Conservation (phyloP, 2,329 filamentous ascomycete species). For the Arthrinium puccinioides region DNA sequence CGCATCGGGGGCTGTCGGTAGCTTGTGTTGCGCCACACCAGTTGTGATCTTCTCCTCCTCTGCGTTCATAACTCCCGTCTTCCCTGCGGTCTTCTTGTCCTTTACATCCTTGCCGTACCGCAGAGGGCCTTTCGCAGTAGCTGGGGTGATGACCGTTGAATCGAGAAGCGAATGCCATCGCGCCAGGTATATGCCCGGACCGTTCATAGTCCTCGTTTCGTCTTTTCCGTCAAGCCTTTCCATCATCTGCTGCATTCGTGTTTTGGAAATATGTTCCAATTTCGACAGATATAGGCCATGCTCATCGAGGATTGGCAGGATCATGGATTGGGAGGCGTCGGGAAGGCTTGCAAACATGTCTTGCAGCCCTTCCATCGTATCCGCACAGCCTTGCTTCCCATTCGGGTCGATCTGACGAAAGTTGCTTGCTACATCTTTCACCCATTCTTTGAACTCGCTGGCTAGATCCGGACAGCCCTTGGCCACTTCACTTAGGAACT, state of each 20-base stretch:
- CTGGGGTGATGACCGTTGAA: slow-evolving; percentile 61
- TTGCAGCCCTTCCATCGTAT: too few relatives aligned
- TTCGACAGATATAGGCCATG: slow-evolving; percentile 53
- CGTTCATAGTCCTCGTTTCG: slow-evolving; percentile 34
- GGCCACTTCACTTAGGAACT: slow-evolving; percentile 63
- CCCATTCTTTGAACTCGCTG: slow-evolving; percentile 53
- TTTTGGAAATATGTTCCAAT: slow-evolving; percentile 45
- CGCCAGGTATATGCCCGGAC: slow-evolving; percentile 65
- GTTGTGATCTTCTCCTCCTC: not conserved
- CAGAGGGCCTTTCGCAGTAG: slow-evolving; percentile 34
- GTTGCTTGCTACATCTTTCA: slow-evolving; percentile 50
- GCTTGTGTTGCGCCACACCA: not conserved
- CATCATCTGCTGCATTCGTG: slow-evolving; percentile 51
- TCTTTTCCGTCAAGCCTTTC: slow-evolving; percentile 16
- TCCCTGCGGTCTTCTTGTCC: not conserved
- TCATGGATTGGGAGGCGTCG: slow-evolving; percentile 30
- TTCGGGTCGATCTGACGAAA: too few relatives aligned
- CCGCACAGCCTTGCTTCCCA: too few relatives aligned
- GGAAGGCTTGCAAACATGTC: slow-evolving; percentile 40
- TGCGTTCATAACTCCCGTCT: not conserved
- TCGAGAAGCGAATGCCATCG: slow-evolving; percentile 68
- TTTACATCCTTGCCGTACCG: not conserved
- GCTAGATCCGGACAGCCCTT: slow-evolving; percentile 61
- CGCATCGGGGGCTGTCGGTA: not conserved
- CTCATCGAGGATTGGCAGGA: slow-evolving; percentile 48